Conservation (phyloP, 139 green algal genomes). For the Spirogloea muscicola region DNA sequence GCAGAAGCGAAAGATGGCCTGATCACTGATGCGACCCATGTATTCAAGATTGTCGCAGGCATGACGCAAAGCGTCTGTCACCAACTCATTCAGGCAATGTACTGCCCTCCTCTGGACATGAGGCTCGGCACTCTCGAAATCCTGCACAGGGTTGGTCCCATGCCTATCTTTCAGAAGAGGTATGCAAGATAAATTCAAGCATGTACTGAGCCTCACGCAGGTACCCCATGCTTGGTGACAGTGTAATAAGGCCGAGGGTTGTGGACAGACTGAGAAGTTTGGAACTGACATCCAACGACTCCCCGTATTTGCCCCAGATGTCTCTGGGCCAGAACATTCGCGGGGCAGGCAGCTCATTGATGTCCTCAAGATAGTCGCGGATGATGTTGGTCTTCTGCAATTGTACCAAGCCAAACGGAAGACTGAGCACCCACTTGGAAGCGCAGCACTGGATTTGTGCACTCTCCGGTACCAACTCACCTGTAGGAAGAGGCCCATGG, state of each 20-base stretch:
- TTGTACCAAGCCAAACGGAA: not conserved
- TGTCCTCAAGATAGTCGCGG: constrained; percentile 97
- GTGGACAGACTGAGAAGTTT: too few relatives aligned
- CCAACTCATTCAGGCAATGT: constrained; percentile 91
- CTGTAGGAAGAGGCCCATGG: constrained; percentile 94
- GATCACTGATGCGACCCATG: constrained; percentile 70
- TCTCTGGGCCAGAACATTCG: constrained; percentile 87
- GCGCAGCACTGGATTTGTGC: not conserved
- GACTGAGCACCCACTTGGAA: not conserved
- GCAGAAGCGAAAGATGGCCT: constrained; percentile 88
- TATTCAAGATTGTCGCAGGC: constrained; percentile 70
- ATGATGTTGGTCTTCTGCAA: constrained; percentile 99
- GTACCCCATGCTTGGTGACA: too few relatives aligned
- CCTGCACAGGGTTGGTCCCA: too few relatives aligned
- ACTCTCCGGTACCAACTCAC: too few relatives aligned
- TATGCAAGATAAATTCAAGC: too few relatives aligned
- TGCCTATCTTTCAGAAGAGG: too few relatives aligned
- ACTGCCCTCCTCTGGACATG: constrained; percentile 61
- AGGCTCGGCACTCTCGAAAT: constrained; percentile 72
- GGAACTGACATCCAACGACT: too few relatives aligned
- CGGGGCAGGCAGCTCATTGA: constrained; percentile 88
- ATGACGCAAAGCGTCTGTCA: constrained; percentile 73
- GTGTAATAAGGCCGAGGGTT: too few relatives aligned
- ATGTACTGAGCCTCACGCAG: too few relatives aligned
- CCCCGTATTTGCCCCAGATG: constrained; percentile 83